Percentiles rank a stretch among this genome's conserved stretches.
These are phyloP conservation scores for Boletus rubroflammeus DNA, from an alignment of 768 basidiomycete genomes.

Conservation along the genomic window DNA sequence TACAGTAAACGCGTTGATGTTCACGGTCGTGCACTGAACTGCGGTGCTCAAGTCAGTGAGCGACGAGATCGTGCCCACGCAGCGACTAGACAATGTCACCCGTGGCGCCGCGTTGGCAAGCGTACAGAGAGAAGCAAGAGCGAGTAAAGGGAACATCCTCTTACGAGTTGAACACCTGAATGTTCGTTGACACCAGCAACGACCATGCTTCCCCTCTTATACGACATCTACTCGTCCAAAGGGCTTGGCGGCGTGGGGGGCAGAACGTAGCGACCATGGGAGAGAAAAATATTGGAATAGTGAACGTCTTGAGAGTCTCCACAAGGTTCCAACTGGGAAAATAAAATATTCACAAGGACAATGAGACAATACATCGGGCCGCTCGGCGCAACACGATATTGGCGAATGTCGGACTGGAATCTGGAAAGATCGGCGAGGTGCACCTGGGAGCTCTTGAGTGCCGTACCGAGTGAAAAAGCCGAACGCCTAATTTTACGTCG, in stretches of 20 bases:
- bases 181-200: not conserved
- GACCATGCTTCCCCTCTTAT: not conserved
- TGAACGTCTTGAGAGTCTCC: not conserved
- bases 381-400: not conserved
- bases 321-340: not conserved
- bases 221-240: not conserved
- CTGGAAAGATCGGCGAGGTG: not conserved
- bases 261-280: not conserved
- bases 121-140: not conserved
- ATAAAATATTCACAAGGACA: not conserved
- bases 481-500: too few relatives aligned
- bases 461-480: not conserved
- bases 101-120: constrained; percentile 4
- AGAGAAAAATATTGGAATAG: not conserved
- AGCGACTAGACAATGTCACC: constrained; percentile 14
- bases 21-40: constrained; percentile 53
- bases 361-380: not conserved
- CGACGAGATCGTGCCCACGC: constrained; percentile 51
- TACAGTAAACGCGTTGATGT: constrained; percentile 54
- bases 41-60: constrained; percentile 48
- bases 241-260: not conserved
- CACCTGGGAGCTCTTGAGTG: not conserved
- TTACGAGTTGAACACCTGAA: not conserved
- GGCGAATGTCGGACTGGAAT: not conserved
- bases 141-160: not conserved